Conservation (phyloP, 78 protist species). For the Planoprotostelium fungivorum region DNA sequence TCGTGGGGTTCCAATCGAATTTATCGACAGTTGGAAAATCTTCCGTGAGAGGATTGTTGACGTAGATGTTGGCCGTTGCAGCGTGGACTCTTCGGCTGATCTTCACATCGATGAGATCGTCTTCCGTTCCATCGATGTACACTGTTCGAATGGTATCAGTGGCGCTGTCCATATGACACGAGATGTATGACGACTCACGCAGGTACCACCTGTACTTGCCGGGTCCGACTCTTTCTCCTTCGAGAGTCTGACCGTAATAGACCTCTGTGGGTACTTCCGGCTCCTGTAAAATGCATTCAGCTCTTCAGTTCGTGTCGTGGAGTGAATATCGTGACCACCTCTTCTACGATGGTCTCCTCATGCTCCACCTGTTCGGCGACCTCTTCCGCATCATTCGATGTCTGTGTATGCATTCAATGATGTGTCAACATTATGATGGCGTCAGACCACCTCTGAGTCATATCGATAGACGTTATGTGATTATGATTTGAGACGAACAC, state of each 20-base stretch:
- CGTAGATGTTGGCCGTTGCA: neutral
- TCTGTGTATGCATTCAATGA: too few species aligned
- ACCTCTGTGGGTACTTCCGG: neutral
- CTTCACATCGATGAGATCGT: neutral
- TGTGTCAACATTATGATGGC: neutral
- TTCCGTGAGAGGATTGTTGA: neutral
- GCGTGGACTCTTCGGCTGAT: neutral
- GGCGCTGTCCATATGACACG: neutral
- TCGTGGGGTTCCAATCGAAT: neutral
- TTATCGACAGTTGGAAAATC: neutral
- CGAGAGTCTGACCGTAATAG: neutral
- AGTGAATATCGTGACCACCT: neutral
- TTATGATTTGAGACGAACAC: neutral
- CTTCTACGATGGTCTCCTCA: neutral
- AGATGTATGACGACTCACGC: neutral
- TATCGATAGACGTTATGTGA: neutral
- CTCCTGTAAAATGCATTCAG: neutral
- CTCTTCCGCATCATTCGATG: too few species aligned
- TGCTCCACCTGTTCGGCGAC: neutral
- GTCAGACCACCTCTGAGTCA: neutral
- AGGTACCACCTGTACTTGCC: neutral
- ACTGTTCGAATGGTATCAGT: neutral
- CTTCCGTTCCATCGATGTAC: neutral
- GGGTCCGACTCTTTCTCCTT: neutral
- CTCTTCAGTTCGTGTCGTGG: neutral